Conservation (phyloP, 1,139 yeast species). For the Blastobotrys aristatus region DNA sequence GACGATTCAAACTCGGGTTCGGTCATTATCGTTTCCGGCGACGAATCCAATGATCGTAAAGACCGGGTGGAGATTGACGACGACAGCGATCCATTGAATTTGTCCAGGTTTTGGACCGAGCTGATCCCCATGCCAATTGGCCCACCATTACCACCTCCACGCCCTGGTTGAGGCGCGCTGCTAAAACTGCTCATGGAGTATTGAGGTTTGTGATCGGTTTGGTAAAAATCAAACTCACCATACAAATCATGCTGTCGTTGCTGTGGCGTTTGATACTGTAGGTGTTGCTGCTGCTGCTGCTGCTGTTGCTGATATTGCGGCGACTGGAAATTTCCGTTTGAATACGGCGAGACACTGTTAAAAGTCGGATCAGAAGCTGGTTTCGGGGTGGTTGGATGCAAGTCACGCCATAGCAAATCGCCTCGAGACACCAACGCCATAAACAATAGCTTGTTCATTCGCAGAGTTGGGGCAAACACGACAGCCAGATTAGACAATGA, state of each 20-base stretch:
- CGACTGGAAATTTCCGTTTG: not conserved
- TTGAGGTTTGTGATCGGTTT: conserved; percentile 2
- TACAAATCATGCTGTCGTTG: not conserved
- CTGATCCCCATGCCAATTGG: conserved; percentile 6
- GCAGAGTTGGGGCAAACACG: conserved; percentile 32
- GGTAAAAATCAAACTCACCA: conserved; percentile 12
- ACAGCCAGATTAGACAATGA: conserved; percentile 29
- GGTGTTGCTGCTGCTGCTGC: not conserved
- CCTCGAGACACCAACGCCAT: conserved; percentile 23
- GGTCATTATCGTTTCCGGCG: conserved; percentile 10
- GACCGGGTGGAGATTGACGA: conserved; percentile 11
- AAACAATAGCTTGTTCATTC: conserved; percentile 26
- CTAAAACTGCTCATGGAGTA: not conserved
- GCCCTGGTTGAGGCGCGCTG: not conserved
- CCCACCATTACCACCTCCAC: not conserved
- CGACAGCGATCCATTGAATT: not conserved
- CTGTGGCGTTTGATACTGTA: not conserved
- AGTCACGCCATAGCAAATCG: conserved; percentile 22
- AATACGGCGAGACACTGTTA: conserved; percentile 9
- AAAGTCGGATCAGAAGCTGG: conserved; percentile 13
- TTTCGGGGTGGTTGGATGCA: conserved; percentile 17
- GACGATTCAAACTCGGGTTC: conserved; percentile 7
- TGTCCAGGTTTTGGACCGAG: conserved; percentile 3
- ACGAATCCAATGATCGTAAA: conserved; percentile 10
- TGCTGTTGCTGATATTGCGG: not conserved